A percentile compares a stretch with the other conserved stretches of the same genome.
These are phyloP conservation scores for Singerocomus inundabilis DNA, from an alignment of 1,284 basidiomycete genomes.

Conservation along the genomic window DNA sequence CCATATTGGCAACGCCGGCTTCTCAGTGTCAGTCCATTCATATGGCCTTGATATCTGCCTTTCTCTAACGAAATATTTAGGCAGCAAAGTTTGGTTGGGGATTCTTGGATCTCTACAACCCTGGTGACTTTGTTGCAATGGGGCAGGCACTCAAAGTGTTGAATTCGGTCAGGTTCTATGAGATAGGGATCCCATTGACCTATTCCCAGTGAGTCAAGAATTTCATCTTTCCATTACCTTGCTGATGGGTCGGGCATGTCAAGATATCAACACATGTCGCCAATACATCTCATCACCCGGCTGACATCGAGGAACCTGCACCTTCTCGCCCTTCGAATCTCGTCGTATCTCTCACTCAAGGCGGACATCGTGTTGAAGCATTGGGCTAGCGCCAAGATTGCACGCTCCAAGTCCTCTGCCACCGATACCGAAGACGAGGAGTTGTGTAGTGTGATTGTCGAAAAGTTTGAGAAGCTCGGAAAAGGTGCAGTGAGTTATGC, in stretches of 20 bases:
- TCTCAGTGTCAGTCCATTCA: constrained; percentile 58
- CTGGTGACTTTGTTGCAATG: constrained; percentile 88
- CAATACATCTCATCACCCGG: constrained; percentile 77
- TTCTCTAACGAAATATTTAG: constrained; percentile 39
- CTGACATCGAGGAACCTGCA: constrained; percentile 89
- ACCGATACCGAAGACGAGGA: constrained; percentile 68
- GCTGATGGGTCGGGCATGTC: constrained; percentile 3
- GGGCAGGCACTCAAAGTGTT: constrained; percentile 92
- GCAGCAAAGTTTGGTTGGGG: constrained; percentile 94
- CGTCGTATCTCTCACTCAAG: constrained; percentile 78
- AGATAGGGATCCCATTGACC: constrained; percentile 92
- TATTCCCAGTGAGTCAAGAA: constrained; percentile 71
- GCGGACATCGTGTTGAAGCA: constrained; percentile 90
- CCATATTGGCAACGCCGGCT: constrained; percentile 85
- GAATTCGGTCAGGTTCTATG: constrained; percentile 88
- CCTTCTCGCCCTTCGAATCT: constrained; percentile 90
- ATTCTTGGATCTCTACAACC: constrained; percentile 91
- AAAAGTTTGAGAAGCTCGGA: constrained; percentile 78
- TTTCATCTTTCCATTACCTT: background rate
- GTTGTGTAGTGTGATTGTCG: constrained; percentile 80
- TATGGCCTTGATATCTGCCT: background rate
- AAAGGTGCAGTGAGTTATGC: constrained; percentile 84
- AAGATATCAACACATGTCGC: constrained; percentile 82
- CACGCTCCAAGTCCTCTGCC: constrained; percentile 60
- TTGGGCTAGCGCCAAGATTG: constrained; percentile 94